Conservation (phyloP, 2,329 filamentous ascomycete genomes). For the Claviceps sorghi region DNA sequence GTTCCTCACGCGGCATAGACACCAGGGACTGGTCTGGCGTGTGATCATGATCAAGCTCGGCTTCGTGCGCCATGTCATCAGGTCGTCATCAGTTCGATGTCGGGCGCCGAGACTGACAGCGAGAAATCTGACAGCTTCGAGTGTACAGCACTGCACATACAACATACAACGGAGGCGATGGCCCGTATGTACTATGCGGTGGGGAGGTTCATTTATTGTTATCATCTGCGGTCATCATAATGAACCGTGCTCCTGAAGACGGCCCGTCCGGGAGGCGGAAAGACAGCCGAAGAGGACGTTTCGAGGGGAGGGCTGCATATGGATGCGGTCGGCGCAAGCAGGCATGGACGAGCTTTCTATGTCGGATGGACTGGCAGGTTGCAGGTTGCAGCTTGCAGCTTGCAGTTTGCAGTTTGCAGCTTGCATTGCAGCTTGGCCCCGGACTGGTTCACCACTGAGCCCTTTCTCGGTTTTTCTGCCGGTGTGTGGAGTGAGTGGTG, state of each 20-base stretch:
- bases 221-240: background rate
- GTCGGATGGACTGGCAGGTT: background rate
- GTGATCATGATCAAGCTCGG: background rate
- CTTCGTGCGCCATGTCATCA: background rate
- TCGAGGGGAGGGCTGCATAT: slow-evolving; percentile 4
- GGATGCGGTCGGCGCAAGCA: background rate
- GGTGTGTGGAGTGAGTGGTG: background rate
- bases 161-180: background rate
- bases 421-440: background rate
- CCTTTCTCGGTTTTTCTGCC: background rate
- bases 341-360: background rate
- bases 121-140: slow-evolving; percentile 1
- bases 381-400: background rate
- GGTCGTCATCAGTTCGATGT: background rate
- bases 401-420: background rate
- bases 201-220: background rate
- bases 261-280: slow-evolving; percentile 4
- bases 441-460: background rate
- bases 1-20: background rate
- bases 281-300: slow-evolving; percentile 2
- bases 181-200: background rate
- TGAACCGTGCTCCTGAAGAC: slow-evolving; percentile 4
- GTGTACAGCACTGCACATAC: too few relatives aligned
- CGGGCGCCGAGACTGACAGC: background rate
- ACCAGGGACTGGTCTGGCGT: background rate